phyloP scores from a whole-genome alignment of 805 yeast species.

The Priceomyces castillae region DNA sequence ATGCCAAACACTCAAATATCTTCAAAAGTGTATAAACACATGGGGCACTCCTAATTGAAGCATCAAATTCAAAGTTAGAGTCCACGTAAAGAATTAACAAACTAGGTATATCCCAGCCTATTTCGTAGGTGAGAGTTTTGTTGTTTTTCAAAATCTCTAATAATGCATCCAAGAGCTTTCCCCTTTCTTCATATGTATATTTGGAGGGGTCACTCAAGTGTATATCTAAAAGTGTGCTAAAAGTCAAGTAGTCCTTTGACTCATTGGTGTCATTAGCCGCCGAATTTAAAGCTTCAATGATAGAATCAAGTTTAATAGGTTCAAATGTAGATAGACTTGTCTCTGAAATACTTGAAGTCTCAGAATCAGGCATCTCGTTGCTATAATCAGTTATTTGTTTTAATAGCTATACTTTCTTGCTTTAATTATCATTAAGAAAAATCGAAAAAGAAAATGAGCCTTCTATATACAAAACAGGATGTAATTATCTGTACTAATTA shows the following conservation, averaged over 20 bases:
- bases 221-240: conserved; percentile 69
- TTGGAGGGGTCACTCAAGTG: conserved; percentile 47
- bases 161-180: conserved; percentile 45
- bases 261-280: conserved; percentile 39
- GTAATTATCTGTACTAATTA: not conserved
- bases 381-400: not conserved
- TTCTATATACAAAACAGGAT: not conserved
- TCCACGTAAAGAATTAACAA: conserved; percentile 57
- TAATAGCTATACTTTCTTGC: not conserved
- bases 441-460: not conserved
- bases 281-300: conserved; percentile 25
- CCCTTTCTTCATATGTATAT: conserved; percentile 50
- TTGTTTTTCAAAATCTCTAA: conserved; percentile 41
- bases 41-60: conserved; percentile 36
- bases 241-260: conserved; percentile 62
- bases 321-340: conserved; percentile 23
- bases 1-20: conserved; percentile 62
- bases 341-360: conserved; percentile 11
- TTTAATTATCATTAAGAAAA: not conserved
- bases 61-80: conserved; percentile 25
- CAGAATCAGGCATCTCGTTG: conserved; percentile 18
- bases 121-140: conserved; percentile 53
- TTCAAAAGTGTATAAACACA: conserved; percentile 39
- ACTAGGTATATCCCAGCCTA: conserved; percentile 92
- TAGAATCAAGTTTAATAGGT: conserved; percentile 20